Percentiles rank a stretch among this genome's conserved stretches.
Evolutionary conservation across 495 filamentous ascomycete species (phyloP).

Genomic region (Cenococcum geophilum): DNA sequence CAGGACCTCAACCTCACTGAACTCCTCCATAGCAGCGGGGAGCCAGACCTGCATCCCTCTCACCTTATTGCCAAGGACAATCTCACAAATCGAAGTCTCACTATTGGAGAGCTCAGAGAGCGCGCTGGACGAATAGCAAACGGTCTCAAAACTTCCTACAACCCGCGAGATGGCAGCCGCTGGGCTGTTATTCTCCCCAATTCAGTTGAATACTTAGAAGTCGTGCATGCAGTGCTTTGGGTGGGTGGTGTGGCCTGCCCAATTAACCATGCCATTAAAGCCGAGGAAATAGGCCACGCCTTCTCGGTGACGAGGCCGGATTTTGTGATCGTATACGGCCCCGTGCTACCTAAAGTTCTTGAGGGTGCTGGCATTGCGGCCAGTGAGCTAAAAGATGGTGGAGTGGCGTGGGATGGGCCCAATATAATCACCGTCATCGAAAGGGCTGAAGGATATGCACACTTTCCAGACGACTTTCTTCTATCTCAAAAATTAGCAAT

Average conservation of each 20-base stretch:
- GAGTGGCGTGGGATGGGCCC: constrained; percentile 4
- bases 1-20: constrained; percentile 37
- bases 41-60: constrained; percentile 33
- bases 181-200: constrained; percentile 40
- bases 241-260: constrained; percentile 20
- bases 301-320: constrained; percentile 17
- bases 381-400: neutral
- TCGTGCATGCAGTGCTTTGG: constrained; percentile 32
- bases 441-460: neutral
- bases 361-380: constrained; percentile 12
- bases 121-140: constrained; percentile 37
- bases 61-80: constrained; percentile 40
- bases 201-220: constrained; percentile 38
- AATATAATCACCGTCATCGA: constrained; percentile 16
- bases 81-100: constrained; percentile 38
- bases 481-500: constrained; percentile 31
- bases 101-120: constrained; percentile 36
- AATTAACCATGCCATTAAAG: constrained; percentile 22
- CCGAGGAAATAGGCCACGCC: constrained; percentile 21
- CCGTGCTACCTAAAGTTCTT: constrained; percentile 8
- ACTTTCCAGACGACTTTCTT: constrained; percentile 18
- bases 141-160: constrained; percentile 30
- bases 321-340: constrained; percentile 36
- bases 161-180: constrained; percentile 31
- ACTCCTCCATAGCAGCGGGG: constrained; percentile 35